Conservation (phyloP, 495 filamentous ascomycete genomes). For the Aspergillus bridgeri region DNA sequence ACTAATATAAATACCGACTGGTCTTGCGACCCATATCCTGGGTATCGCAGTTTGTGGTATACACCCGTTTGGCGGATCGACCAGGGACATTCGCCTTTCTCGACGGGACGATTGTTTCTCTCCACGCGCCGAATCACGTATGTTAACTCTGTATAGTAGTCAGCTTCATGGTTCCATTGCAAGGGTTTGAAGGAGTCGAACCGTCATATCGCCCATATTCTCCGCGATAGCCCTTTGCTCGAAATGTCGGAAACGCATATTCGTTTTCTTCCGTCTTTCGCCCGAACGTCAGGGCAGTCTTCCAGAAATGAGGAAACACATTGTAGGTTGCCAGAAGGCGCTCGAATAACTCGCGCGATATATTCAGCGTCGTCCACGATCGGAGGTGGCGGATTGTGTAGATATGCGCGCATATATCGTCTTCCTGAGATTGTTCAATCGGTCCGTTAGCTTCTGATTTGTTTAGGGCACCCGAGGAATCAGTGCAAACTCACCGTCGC, state of each 20-base stretch:
- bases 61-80: constrained; percentile 14
- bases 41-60: constrained; percentile 9
- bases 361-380: constrained; percentile 11
- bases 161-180: neutral
- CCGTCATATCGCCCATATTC: neutral
- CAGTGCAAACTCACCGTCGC: neutral
- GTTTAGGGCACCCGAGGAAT: neutral
- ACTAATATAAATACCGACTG: constrained; percentile 7
- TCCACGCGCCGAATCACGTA: constrained; percentile 13
- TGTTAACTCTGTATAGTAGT: constrained; percentile 3
- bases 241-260: constrained; percentile 6
- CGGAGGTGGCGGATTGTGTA: constrained; percentile 7
- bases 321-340: neutral
- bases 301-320: constrained; percentile 8
- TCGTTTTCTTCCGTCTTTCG: constrained; percentile 2
- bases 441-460: neutral
- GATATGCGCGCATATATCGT: neutral
- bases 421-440: neutral
- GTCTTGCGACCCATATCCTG: neutral
- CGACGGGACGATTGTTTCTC: neutral
- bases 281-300: constrained; percentile 5
- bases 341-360: constrained; percentile 7
- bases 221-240: neutral
- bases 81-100: constrained; percentile 2
- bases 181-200: neutral